Base-by-base conservation (phyloP, 2,329 filamentous ascomycete genomes). In the Fusarium sp. region DNA sequence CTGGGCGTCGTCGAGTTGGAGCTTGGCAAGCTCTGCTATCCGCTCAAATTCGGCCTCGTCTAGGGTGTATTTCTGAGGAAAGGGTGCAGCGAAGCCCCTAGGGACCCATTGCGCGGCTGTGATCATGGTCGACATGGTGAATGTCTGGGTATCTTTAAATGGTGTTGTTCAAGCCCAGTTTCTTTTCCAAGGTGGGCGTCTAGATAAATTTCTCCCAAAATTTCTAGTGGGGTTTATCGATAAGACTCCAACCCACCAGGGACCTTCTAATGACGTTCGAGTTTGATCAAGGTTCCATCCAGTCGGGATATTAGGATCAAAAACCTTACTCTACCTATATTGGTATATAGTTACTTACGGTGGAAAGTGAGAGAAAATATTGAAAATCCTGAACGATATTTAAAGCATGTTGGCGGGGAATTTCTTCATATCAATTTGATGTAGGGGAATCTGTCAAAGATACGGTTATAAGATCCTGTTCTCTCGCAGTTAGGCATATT, bases 1-100 rank as follows among this genome's bases (percentile, higher is more conserved):
- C 75, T 95, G 91, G 24, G 96, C 96, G 80, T 98, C 96, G 75
- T 97, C 93, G 30, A 97, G 86, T 80, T 97, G 91, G 64, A 93
- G 82, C 78, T 91, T 89, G 28, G 91, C 91, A 67, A 94, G 83
- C 75, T 86, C 85, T 17, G 90, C 90, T 81, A 94, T 94, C 73
- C 91, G 87, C 74, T 88, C 86, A 73, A 91, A 92, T 77, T 94
- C 91, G 66, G 86, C 84, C 76, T 94, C 91, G 78, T 93, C 88
- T 57, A 94, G 88, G 59, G 89, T 87, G 76, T 92, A 92, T 77
- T 91, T 92, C 39, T 86, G 85, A 17, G 91, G 91, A 71, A 93
- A 93, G 47, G 89, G 89, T 45, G 91, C 91, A 54, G 91, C 90
- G 73, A 91, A 91, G 50, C 91, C 91, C 60, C 91, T 87, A 72